These are phyloP conservation scores for Phialocephala sp. DNA, from an alignment of 2,329 filamentous ascomycete species.

Conservation along the genomic window DNA sequence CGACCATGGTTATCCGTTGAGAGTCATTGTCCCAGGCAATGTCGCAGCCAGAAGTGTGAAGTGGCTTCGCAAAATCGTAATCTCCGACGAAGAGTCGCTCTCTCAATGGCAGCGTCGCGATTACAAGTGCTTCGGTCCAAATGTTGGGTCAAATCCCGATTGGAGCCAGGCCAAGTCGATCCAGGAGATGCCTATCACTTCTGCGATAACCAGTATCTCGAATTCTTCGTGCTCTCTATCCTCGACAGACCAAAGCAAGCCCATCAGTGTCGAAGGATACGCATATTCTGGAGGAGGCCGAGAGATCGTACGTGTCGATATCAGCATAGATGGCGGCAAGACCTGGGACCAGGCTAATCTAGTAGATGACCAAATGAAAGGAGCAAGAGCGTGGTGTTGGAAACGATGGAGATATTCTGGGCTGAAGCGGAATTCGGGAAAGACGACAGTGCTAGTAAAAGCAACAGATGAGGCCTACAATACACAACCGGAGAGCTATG, in stretches of 20 bases:
- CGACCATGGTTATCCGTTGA: slow-evolving; percentile 53
- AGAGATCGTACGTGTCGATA: slow-evolving; percentile 54
- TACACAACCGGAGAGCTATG: slow-evolving; percentile 7
- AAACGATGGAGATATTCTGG: slow-evolving; percentile 9
- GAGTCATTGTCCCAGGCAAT: slow-evolving; percentile 50
- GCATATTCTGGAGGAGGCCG: slow-evolving; percentile 58
- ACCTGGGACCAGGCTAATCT: slow-evolving; percentile 45
- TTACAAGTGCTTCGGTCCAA: slow-evolving; percentile 1
- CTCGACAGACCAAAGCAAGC: slow-evolving; percentile 18
- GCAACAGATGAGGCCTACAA: slow-evolving; percentile 5
- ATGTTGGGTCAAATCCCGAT: not conserved
- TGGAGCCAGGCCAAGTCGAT: slow-evolving; percentile 8
- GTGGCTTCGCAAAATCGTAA: slow-evolving; percentile 51
- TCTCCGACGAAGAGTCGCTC: slow-evolving; percentile 44
- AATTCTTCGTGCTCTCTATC: slow-evolving; percentile 41
- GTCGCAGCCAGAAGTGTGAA: slow-evolving; percentile 54
- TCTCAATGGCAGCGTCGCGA: slow-evolving; percentile 6
- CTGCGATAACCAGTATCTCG: not conserved
- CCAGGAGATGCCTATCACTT: slow-evolving; percentile 4
- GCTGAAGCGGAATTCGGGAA: not conserved
- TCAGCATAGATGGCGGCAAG: slow-evolving; percentile 53
- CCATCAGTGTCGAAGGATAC: slow-evolving; percentile 48
- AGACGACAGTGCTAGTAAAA: not conserved
- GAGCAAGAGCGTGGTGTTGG: slow-evolving; percentile 3
- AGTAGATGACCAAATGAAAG: not conserved